Base-by-base conservation (phyloP, 1,139 yeast genomes). In the Pichia sp. region DNA sequence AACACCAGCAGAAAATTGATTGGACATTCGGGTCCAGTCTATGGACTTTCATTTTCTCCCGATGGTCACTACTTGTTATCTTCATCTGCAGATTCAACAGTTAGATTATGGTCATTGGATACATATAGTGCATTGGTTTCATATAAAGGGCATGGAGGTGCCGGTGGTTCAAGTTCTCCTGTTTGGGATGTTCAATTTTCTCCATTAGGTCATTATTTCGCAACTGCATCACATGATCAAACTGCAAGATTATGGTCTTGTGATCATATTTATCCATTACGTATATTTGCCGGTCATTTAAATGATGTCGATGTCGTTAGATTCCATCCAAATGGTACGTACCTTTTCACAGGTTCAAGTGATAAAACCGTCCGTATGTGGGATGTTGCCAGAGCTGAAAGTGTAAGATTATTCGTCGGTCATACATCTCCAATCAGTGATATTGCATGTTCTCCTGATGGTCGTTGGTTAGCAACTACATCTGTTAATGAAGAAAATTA, bases 241-340 rank as follows among this genome's bases (percentile, higher is more conserved):
- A 94, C 99, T 0, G 99, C 98, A 0, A 75, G 98, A 54, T 73
- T 94, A 51, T 94, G 99, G 99, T 91, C 96, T 34, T 90, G 96
- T 53, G 99, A 94, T 66, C 99, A 94, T 67, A 91, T 94, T 40
- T 91, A 93, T 64, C 98, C 99, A 31, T 74, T 94, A 57, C 75
- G 99, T 57, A 89, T 94, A 34, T 91, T 94, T 72, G 98, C 98
- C 0, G 99, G 99, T 0, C 99, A 94, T 67, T 77, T 91, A 58
- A 87, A 90, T 61, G 99, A 94, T 69, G 99, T 94, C 38, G 99
- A 94, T 63, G 83, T 93, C 58, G 96, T 93, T 35, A 84, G 84
- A 42, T 94, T 93, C 76, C 99, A 94, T 69, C 99, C 99, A 20
- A 94, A 94, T 65, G 90, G 96, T 18, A 85, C 91, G 43, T 93